Evolutionary conservation across 2,329 filamentous ascomycete species (phyloP).

Genomic region (Cytospora piceae): DNA sequence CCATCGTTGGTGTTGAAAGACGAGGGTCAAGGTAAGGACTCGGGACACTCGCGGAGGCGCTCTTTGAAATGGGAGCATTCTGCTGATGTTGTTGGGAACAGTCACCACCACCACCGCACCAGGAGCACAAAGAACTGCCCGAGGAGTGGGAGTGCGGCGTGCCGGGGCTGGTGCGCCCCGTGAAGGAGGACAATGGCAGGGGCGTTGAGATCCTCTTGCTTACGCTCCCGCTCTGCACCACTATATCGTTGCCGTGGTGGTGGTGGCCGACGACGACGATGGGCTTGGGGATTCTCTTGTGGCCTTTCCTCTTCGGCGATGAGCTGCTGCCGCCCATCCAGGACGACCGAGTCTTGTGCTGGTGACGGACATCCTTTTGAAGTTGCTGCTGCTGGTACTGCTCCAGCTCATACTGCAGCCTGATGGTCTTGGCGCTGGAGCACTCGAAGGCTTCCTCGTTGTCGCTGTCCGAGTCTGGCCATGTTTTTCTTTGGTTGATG

Average conservation of each 20-base stretch:
- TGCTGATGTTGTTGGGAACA: constrained; percentile 36
- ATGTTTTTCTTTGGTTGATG: constrained; percentile 41
- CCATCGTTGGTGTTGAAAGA: constrained; percentile 30
- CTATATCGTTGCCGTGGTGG: constrained; percentile 31
- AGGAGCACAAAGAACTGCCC: constrained; percentile 51
- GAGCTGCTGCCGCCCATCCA: constrained; percentile 33
- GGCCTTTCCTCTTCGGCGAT: constrained; percentile 35
- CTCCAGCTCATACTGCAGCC: constrained; percentile 30
- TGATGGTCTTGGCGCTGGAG: constrained; percentile 30
- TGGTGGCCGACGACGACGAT: constrained; percentile 45
- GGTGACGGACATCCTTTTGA: constrained; percentile 28
- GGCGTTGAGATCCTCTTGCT: constrained; percentile 40
- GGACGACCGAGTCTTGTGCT: constrained; percentile 25
- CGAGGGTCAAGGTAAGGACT: constrained; percentile 23
- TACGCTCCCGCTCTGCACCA: constrained; percentile 37
- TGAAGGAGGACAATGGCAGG: constrained; percentile 38
- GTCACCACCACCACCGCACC: constrained; percentile 37
- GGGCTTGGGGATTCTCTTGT: constrained; percentile 40
- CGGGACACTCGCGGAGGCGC: constrained; percentile 10
- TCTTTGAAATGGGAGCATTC: constrained; percentile 29
- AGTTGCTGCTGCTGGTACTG: constrained; percentile 28
- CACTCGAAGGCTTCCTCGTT: constrained; percentile 35
- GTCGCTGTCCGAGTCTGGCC: constrained; percentile 28
- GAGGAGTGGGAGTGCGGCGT: constrained; percentile 43
- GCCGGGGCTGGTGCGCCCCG: constrained; percentile 31